Conservation (phyloP, 208 protist species). For the Trypanosoma scelopori region DNA sequence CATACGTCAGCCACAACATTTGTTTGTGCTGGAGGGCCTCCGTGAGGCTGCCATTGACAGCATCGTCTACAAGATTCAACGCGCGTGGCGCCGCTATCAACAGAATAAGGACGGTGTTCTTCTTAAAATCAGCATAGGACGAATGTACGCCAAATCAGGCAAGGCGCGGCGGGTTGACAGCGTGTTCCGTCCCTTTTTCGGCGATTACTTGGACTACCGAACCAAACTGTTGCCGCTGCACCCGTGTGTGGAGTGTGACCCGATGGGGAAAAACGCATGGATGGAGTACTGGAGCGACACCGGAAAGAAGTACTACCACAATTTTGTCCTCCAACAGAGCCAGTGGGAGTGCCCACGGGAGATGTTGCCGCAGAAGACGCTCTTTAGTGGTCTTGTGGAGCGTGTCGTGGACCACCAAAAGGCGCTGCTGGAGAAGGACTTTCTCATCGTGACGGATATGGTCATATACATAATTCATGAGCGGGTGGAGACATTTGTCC, state of each 20-base stretch:
- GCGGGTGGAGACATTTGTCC: constrained; percentile 17
- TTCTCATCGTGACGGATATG: constrained; percentile 39
- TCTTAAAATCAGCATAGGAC: constrained; percentile 45
- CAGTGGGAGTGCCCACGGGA: constrained; percentile 35
- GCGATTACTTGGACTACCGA: constrained; percentile 65
- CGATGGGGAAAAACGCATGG: constrained; percentile 53
- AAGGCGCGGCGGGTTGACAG: constrained; percentile 76
- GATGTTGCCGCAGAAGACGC: constrained; percentile 38
- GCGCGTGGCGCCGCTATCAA: constrained; percentile 73
- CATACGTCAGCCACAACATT: constrained; percentile 90
- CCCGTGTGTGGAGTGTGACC: constrained; percentile 50
- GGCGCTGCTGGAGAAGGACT: constrained; percentile 35
- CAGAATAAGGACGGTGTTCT: constrained; percentile 55
- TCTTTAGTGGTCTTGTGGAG: constrained; percentile 44
- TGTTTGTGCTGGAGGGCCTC: constrained; percentile 87
- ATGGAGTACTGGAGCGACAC: constrained; percentile 43
- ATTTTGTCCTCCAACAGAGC: constrained; percentile 35
- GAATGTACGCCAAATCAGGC: constrained; percentile 38
- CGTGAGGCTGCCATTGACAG: constrained; percentile 81
- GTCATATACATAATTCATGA: constrained; percentile 35
- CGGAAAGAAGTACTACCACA: constrained; percentile 58
- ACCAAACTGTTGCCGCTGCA: constrained; percentile 33
- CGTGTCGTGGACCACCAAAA: constrained; percentile 46
- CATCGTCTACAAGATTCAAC: constrained; percentile 86
- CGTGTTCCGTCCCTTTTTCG: constrained; percentile 76